Conservation (phyloP, 352 stramenopile genomes). For the Thraustochytrium striatum region DNA sequence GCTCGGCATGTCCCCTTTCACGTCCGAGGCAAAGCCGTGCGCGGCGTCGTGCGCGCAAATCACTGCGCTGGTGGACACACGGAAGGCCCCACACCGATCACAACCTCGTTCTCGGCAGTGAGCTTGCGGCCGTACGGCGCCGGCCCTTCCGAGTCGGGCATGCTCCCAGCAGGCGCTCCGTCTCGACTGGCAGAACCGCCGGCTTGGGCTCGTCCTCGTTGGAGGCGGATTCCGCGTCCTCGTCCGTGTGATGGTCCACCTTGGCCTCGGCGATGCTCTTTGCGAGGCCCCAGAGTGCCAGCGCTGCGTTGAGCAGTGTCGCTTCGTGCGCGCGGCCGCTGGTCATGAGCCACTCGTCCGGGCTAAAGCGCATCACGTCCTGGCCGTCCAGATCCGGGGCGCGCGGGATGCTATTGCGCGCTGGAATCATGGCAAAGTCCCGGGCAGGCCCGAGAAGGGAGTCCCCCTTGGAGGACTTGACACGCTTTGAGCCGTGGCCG, state of each 20-base stretch:
- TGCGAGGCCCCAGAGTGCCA: constrained; percentile 16
- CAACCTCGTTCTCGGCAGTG: no score
- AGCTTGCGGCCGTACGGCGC: no score
- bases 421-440: no score
- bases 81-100: constrained; percentile 17
- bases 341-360: constrained; percentile 30
- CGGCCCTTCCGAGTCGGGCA: no score
- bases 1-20: not conserved
- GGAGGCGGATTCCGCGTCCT: no score
- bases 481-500: no score
- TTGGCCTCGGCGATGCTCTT: constrained; percentile 2
- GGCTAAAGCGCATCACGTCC: not conserved
- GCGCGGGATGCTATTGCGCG: not conserved
- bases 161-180: no score
- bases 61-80: not conserved
- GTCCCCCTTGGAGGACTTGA: no score
- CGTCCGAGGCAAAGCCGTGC: not conserved
- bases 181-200: no score
- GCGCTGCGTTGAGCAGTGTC: constrained; percentile 11
- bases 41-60: not conserved
- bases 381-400: not conserved
- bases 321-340: constrained; percentile 15
- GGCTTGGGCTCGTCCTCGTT: no score
- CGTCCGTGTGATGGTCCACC: no score
- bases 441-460: no score